Evolutionary conservation across 805 yeast species (phyloP).

Genomic region (Blastobotrys americana): DNA sequence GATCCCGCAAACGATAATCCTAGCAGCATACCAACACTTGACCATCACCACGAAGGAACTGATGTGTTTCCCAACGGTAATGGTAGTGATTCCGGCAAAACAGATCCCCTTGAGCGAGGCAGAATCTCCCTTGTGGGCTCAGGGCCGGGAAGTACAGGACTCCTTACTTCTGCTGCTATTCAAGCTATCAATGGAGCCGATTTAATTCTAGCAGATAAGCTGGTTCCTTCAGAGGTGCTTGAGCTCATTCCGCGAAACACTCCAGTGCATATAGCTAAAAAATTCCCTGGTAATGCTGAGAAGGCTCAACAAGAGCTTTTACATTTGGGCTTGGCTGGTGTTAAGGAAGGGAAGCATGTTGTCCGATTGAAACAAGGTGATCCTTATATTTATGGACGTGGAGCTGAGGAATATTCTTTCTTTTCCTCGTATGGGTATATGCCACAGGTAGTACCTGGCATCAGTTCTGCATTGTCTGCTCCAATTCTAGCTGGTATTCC

Average conservation of each 20-base stretch:
- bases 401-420: slow-evolving; percentile 81
- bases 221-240: slow-evolving; percentile 83
- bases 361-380: slow-evolving; percentile 94
- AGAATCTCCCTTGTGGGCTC: slow-evolving; percentile 79
- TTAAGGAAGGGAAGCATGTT: slow-evolving; percentile 63
- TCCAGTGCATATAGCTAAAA: slow-evolving; percentile 76
- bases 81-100: neutral
- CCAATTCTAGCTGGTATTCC: slow-evolving; percentile 78
- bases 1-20: slow-evolving; percentile 14
- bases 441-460: slow-evolving; percentile 78
- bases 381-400: slow-evolving; percentile 93
- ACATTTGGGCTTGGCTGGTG: slow-evolving; percentile 58
- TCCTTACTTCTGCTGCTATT: slow-evolving; percentile 79
- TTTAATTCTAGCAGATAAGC: slow-evolving; percentile 77
- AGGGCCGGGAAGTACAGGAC: slow-evolving; percentile 84
- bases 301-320: slow-evolving; percentile 82
- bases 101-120: neutral
- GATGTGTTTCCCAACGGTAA: neutral
- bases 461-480: slow-evolving; percentile 84
- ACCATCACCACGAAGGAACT: neutral
- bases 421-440: slow-evolving; percentile 60
- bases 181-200: slow-evolving; percentile 78
- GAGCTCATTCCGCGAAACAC: slow-evolving; percentile 73
- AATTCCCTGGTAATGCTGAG: slow-evolving; percentile 96
- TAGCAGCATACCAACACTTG: neutral